Evolutionary conservation across 495 filamentous ascomycete species (phyloP).

Genomic region (Hypoxylon trugodes): DNA sequence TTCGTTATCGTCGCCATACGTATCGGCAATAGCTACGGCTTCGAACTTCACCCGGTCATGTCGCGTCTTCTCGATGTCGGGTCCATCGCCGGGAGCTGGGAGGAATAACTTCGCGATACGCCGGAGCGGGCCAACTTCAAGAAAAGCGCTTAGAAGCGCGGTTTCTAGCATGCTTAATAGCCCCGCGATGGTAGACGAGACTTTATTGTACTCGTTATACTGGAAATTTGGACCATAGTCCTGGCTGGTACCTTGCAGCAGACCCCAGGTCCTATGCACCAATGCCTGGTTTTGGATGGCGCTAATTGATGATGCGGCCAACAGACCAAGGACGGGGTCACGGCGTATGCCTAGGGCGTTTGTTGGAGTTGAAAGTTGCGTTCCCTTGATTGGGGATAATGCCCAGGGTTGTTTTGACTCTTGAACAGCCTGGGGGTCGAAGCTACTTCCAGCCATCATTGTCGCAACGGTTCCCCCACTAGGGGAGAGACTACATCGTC

Average conservation of each 20-base stretch:
- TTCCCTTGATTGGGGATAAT: constrained; percentile 8
- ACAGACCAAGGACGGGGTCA: constrained; percentile 18
- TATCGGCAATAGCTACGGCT: constrained; percentile 30
- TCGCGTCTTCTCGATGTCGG: constrained; percentile 27
- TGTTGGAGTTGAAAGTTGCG: not conserved
- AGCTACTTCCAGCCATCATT: constrained; percentile 13
- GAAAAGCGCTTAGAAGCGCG: not conserved
- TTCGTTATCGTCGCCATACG: not conserved
- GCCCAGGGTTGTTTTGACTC: constrained; percentile 24
- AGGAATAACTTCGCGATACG: constrained; percentile 9
- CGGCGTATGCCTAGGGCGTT: constrained; percentile 17
- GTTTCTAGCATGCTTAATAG: constrained; percentile 3
- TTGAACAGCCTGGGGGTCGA: not conserved
- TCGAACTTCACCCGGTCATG: constrained; percentile 24
- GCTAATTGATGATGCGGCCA: constrained; percentile 23
- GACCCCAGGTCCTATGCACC: constrained; percentile 37
- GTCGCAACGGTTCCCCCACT: constrained; percentile 20
- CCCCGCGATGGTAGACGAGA: constrained; percentile 7
- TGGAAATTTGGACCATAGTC: constrained; percentile 23
- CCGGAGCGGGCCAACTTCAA: not conserved
- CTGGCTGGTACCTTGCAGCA: constrained; percentile 15
- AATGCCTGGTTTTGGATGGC: constrained; percentile 21
- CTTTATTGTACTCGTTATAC: constrained; percentile 33
- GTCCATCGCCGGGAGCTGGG: constrained; percentile 22
- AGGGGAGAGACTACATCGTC: not conserved